Evolutionary conservation across 2,329 filamentous ascomycete genomes (phyloP).

Genomic region (Cadophora gregata): DNA sequence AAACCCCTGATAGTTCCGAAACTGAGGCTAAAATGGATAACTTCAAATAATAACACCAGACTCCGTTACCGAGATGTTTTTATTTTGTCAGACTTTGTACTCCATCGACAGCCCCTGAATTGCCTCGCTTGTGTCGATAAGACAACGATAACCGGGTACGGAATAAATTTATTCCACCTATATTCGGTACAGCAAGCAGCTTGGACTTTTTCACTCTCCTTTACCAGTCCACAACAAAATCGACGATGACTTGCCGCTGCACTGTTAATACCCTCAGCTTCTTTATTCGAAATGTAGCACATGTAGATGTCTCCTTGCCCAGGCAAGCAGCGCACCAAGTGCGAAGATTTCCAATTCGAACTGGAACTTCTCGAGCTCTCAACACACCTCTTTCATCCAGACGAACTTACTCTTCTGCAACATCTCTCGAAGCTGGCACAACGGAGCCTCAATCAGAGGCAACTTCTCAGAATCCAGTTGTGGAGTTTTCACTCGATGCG

Average conservation of each 20-base stretch:
- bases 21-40: background rate
- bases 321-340: constrained; percentile 16
- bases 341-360: constrained; percentile 4
- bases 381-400: constrained; percentile 7
- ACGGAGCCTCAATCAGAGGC: constrained; percentile 21
- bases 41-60: background rate
- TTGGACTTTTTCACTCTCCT: constrained; percentile 12
- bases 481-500: constrained; percentile 46
- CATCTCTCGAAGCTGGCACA: background rate
- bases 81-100: background rate
- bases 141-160: constrained; percentile 4
- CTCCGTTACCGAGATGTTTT: background rate
- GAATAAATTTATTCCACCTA: background rate
- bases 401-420: constrained; percentile 21
- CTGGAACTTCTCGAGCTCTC: background rate
- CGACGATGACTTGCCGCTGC: constrained; percentile 42
- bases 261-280: constrained; percentile 36
- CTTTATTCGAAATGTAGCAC: constrained; percentile 42
- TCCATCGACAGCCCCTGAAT: background rate
- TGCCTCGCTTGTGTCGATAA: constrained; percentile 12
- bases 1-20: background rate
- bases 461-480: constrained; percentile 38
- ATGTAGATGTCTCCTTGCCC: constrained; percentile 37
- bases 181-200: too few relatives aligned
- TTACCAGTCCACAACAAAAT: background rate